A percentile compares a stretch with the other conserved stretches of the same genome.
These are phyloP conservation scores for Acrocalymma vagum DNA, from an alignment of 2,329 filamentous ascomycete species.

Conservation along the genomic window DNA sequence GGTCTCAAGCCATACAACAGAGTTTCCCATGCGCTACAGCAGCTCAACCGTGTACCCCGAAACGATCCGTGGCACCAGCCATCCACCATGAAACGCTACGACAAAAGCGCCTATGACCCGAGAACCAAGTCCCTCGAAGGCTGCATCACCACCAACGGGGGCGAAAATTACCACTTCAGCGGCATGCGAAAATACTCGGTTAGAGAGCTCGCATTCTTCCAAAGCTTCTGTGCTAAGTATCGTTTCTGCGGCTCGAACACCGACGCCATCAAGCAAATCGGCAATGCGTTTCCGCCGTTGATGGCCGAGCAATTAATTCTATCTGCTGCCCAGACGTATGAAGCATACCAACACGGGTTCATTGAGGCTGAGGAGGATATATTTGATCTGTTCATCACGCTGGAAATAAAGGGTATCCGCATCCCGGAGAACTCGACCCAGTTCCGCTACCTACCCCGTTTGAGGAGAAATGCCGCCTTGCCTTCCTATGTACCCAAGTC, in stretches of 20 bases:
- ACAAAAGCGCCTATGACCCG: conserved; percentile 14
- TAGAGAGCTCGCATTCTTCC: conserved; percentile 27
- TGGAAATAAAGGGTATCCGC: conserved; percentile 10
- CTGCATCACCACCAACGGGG: conserved; percentile 27
- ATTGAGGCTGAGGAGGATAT: conserved; percentile 34
- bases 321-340: conserved; percentile 13
- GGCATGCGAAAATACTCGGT: conserved; percentile 25
- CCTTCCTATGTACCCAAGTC: too few relatives aligned
- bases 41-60: conserved; percentile 8
- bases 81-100: conserved; percentile 1
- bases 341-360: conserved; percentile 35
- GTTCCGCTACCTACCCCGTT: conserved; percentile 3
- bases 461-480: too few relatives aligned
- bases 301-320: conserved; percentile 18
- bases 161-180: conserved; percentile 21
- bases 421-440: conserved; percentile 2
- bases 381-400: conserved; percentile 17
- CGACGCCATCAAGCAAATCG: conserved; percentile 24
- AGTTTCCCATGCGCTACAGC: conserved; percentile 30
- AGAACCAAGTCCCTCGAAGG: conserved; percentile 4
- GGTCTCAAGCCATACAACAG: conserved; percentile 28
- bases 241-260: conserved; percentile 17
- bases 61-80: conserved; percentile 31
- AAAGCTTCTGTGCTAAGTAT: conserved; percentile 20
- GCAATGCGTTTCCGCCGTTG: conserved; percentile 31